Percentiles rank a stretch among this genome's conserved stretches.
Evolutionary conservation across 2,329 filamentous ascomycete genomes (phyloP).

Genomic region (Colletotrichum truncatum): DNA sequence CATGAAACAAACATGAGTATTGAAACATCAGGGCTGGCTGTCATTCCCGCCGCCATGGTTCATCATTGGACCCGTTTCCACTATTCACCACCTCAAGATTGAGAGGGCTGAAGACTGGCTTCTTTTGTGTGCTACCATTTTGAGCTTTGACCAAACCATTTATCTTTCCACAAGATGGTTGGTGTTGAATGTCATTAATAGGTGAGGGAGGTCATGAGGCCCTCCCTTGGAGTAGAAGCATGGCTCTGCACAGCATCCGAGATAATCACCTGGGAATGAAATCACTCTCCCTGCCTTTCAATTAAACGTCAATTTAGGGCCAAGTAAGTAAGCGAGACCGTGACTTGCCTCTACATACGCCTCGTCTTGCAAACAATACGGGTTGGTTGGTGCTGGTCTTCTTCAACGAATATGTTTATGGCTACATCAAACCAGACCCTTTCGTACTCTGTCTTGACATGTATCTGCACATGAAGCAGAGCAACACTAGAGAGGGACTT

Average conservation of each 20-base stretch:
- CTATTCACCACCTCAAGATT: not conserved
- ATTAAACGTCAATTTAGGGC: too few relatives aligned
- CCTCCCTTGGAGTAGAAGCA: not conserved
- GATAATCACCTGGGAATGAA: not conserved
- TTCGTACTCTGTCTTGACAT: not conserved
- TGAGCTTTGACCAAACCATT: too few relatives aligned
- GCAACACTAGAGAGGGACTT: too few relatives aligned
- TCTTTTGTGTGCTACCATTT: not conserved
- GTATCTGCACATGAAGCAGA: not conserved
- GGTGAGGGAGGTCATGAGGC: too few relatives aligned
- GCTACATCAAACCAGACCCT: not conserved
- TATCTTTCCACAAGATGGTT: too few relatives aligned
- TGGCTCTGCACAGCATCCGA: not conserved
- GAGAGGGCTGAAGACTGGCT: not conserved
- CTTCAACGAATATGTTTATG: not conserved
- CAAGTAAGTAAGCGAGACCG: not conserved
- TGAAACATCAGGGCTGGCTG: not conserved
- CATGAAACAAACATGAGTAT: not conserved
- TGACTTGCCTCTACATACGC: not conserved
- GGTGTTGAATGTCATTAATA: too few relatives aligned
- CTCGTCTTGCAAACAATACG: not conserved
- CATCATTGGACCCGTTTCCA: constrained; percentile 21
- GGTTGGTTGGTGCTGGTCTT: not conserved
- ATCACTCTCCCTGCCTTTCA: not conserved
- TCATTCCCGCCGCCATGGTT: constrained; percentile 14